Conservation (phyloP, 2,329 filamentous ascomycete genomes). For the Aureobasidium vineae region DNA sequence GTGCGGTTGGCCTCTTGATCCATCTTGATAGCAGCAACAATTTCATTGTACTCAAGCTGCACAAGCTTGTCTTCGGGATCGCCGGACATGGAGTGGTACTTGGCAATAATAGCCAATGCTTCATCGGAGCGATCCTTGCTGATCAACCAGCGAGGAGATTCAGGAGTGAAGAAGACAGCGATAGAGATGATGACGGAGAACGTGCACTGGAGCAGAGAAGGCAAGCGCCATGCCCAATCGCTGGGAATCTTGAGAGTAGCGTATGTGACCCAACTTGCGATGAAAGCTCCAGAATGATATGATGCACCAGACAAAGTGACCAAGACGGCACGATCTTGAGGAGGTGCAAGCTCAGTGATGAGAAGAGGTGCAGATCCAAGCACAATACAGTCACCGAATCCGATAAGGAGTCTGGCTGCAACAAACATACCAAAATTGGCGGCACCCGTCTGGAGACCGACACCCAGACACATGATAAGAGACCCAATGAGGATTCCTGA, state of each 20-base stretch:
- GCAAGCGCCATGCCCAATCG: conserved; percentile 40
- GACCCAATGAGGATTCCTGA: conserved; percentile 50
- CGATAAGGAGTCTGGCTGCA: conserved; percentile 1
- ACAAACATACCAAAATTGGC: conserved; percentile 22
- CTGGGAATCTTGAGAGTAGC: conserved; percentile 30
- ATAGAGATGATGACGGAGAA: conserved; percentile 30
- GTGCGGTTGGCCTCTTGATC: conserved; percentile 51
- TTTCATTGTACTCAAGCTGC: conserved; percentile 42
- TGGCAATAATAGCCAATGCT: conserved; percentile 56
- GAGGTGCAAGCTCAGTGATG: conserved; percentile 6
- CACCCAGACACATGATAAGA: conserved; percentile 40
- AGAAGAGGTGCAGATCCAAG: conserved; percentile 18
- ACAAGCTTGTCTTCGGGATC: conserved; percentile 36
- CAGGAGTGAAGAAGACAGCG: conserved; percentile 52
- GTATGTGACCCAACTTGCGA: conserved; percentile 15
- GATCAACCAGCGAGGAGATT: conserved; percentile 61
- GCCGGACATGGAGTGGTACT: conserved; percentile 56
- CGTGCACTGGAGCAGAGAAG: conserved; percentile 41
- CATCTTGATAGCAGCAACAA: conserved; percentile 31
- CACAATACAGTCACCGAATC: conserved; percentile 11
- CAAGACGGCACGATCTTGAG: conserved; percentile 13
- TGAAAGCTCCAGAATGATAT: conserved; percentile 10
- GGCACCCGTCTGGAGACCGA: conserved; percentile 16
- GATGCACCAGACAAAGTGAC: conserved; percentile 6
- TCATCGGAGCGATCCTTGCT: conserved; percentile 57